A percentile compares a stretch with the other conserved stretches of the same genome.
Conservation (phyloP, 192 early-diverging fungal species). For the Rhizoclosmatium sp. region DNA sequence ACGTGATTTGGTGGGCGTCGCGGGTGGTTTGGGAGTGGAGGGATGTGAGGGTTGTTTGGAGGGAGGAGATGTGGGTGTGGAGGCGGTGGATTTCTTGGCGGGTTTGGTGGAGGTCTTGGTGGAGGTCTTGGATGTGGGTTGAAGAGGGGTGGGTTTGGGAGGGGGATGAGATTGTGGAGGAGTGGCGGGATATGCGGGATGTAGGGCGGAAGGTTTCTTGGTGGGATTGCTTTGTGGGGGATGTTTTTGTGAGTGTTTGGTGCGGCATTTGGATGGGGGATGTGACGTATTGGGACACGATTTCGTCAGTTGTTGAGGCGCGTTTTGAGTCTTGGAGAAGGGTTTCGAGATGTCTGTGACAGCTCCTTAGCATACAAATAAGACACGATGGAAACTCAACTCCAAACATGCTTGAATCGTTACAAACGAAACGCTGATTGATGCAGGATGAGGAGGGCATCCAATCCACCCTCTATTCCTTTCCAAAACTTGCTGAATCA, state of each 20-base stretch:
- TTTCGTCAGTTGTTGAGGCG: not conserved
- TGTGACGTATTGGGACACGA: not conserved
- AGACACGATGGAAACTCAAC: not conserved
- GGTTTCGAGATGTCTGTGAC: not conserved
- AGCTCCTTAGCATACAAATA: not conserved
- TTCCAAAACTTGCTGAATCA: constrained; percentile 3
- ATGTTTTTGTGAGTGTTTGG: not conserved
- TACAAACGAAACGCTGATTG: not conserved
- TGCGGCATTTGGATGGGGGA: not conserved
- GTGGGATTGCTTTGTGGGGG: not conserved
- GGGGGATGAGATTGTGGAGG: not conserved
- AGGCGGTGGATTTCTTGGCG: not conserved
- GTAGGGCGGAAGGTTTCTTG: not conserved
- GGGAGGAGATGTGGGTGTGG: not conserved
- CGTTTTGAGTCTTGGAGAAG: not conserved
- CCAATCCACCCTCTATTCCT: not conserved
- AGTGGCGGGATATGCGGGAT: not conserved
- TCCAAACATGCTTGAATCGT: constrained; percentile 2
- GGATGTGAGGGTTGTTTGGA: not conserved
- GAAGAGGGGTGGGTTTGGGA: not conserved
- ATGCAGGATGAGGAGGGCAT: not conserved
- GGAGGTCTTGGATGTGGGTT: not conserved
- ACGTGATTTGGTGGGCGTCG: not conserved
- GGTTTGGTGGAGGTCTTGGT: not conserved
- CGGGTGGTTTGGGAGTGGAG: not conserved